A percentile compares a stretch with the other conserved stretches of the same genome.
phyloP scores from a whole-genome alignment of 75 land plant species.

The Pinus tabuliformis region DNA sequence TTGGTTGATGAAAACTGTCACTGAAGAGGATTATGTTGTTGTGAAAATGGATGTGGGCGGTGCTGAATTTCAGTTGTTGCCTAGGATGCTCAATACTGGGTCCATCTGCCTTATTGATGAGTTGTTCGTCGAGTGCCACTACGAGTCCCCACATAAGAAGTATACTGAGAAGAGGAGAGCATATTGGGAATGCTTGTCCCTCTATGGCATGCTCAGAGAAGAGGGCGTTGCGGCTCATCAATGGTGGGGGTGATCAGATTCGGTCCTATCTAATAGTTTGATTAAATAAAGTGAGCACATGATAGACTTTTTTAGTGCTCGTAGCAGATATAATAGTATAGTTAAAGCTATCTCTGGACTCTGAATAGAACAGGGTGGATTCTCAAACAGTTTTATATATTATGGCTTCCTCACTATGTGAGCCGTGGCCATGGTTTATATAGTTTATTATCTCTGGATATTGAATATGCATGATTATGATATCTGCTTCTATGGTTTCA shows the following conservation, averaged over 20 bases:
- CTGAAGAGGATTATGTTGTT: conserved; percentile 66
- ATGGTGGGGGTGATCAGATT: conserved; percentile 64
- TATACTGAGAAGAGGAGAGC: conserved; percentile 16
- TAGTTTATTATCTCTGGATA: no score
- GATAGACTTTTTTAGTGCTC: no score
- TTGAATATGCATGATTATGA: no score
- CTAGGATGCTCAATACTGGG: conserved; percentile 50
- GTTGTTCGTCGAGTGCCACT: conserved; percentile 77
- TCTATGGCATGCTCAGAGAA: conserved; percentile 63
- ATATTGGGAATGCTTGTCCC: conserved; percentile 72
- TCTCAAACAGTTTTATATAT: no score
- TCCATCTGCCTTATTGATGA: conserved; percentile 73
- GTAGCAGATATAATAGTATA: no score
- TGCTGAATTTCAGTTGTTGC: conserved; percentile 56
- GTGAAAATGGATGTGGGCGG: conserved; percentile 81
- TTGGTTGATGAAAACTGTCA: conserved; percentile 58
- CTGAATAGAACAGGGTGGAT: no score
- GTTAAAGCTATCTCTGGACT: no score
- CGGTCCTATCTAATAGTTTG: neutral
- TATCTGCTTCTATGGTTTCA: no score
- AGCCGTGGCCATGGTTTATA: no score
- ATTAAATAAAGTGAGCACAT: no score
- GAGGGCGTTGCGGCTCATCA: conserved; percentile 85
- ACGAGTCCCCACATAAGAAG: conserved; percentile 28
- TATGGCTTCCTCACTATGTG: no score